Evolutionary conservation across 208 protist species (phyloP), one percentile per base, ranked within the genome.

Genomic region (Crithidia thermophila): DNA sequence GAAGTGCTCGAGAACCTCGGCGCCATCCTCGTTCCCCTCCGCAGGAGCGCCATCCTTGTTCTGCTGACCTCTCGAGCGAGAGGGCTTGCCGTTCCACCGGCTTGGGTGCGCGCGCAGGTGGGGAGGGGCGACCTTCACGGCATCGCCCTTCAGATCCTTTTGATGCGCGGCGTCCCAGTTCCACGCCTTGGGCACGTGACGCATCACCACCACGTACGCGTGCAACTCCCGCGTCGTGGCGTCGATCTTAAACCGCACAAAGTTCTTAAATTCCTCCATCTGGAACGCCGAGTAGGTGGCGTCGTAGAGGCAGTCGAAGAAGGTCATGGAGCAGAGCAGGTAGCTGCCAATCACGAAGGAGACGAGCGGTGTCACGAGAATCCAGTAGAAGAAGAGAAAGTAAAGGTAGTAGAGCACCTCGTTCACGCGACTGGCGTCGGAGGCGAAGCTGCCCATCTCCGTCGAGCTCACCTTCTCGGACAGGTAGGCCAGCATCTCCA

Each of bases 251-350:
- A 93, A 91, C 30, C 89, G 84, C 34, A 94, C 11, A 53, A 94
- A 93, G 67, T 90, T 75, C 53, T 94, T 94, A 60, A 67, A 94
- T 69, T 91, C 84, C 51, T 94, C 89, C n/a, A 94, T 90, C 63
- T 93, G 89, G 58, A 94, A 94, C 4, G 89, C 85, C 3, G 89
- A 91, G 75, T 93, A 93, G 49, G 81, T 77, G 25, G 72, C 72
- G 63, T 94, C 84, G 77, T 88, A 91, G 71, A 88, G 62, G 59
- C 75, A 85, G 77, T 93, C 80, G 56, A 93, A 88, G 43, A 84
- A 52, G 52, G 77, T 75, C 28, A 90, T 80, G 18, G 80, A 92
- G 56, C 84, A 75, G 52, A 89, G 75, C 1, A 94, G 75, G 63
- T 87, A 94, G 58, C 75, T 51, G 20, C 86, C 86, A 72, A 94